Percentiles rank a stretch among this genome's conserved stretches.
phyloP scores from a whole-genome alignment of 208 protist species.

The Leishmania gerbilli region DNA sequence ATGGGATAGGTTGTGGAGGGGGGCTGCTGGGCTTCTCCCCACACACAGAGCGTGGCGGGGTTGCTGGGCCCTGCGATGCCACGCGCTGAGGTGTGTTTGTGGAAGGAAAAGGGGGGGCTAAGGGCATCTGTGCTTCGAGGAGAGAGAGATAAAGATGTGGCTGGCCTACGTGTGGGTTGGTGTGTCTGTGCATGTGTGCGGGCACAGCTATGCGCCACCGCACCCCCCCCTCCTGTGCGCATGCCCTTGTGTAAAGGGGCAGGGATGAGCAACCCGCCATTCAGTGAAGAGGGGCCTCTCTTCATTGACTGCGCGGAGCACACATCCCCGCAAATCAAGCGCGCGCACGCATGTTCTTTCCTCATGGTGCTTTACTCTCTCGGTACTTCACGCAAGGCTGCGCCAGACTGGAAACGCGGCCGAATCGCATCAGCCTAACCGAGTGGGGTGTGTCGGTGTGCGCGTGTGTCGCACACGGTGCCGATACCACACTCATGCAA shows the following conservation, averaged over 20 bases:
- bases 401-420: background rate
- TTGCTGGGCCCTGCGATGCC: too few relatives aligned
- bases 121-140: too few relatives aligned
- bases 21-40: too few relatives aligned
- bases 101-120: too few relatives aligned
- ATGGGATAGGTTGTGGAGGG: too few relatives aligned
- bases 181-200: background rate
- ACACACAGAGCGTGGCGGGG: too few relatives aligned
- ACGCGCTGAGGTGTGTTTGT: too few relatives aligned
- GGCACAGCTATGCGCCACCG: background rate
- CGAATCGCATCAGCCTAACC: background rate
- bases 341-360: background rate
- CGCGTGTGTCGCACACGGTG: background rate
- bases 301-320: background rate
- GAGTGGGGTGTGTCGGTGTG: background rate
- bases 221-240: background rate
- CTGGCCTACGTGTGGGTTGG: too few relatives aligned
- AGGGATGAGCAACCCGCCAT: background rate
- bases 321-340: background rate
- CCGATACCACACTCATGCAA: background rate
- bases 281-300: background rate
- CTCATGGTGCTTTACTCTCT: background rate
- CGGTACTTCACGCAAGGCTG: background rate
- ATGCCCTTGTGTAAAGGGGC: background rate
- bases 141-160: too few relatives aligned